phyloP scores from a whole-genome alignment of 331 rosid genomes.

The Quercus phellos region DNA sequence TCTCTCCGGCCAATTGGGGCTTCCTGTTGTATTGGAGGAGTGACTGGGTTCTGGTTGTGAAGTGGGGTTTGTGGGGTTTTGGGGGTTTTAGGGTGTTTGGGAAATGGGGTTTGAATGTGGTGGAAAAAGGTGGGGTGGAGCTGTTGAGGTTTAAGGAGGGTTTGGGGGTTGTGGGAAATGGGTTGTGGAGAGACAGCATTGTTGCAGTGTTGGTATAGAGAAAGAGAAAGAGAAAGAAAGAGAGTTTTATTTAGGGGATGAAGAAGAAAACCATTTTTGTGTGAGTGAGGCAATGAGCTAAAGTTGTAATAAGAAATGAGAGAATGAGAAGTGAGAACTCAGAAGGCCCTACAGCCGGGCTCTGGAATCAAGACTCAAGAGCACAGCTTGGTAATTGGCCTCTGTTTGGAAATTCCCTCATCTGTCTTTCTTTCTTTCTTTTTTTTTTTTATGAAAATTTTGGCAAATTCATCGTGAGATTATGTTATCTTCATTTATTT shows the following conservation, averaged over 20 bases:
- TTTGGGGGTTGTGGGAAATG: background rate
- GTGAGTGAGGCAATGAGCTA: too few relatives aligned
- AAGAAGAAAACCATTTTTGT: background rate
- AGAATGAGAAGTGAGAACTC: too few relatives aligned
- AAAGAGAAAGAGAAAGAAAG: background rate
- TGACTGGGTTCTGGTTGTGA: constrained; percentile 23
- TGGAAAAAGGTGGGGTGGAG: background rate
- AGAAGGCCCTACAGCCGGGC: too few relatives aligned
- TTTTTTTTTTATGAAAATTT: too few relatives aligned
- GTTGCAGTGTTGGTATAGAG: constrained; percentile 10
- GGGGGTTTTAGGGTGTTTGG: constrained; percentile 28
- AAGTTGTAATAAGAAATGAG: too few relatives aligned
- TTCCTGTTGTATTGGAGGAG: constrained; percentile 84
- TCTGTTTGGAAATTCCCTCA: too few relatives aligned
- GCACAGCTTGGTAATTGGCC: too few relatives aligned
- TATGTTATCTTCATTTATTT: too few relatives aligned
- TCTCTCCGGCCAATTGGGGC: constrained; percentile 74
- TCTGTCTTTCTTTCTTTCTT: too few relatives aligned
- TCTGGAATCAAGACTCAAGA: too few relatives aligned
- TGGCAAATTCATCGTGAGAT: accelerated
- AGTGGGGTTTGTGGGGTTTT: constrained; percentile 10
- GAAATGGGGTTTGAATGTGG: constrained; percentile 24
- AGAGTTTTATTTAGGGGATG: background rate
- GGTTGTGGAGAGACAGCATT: constrained; percentile 44
- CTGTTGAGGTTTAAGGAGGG: constrained; percentile 10